Evolutionary conservation across 495 filamentous ascomycete species (phyloP), one percentile per base, ranked within the genome.

Genomic region (Barbatosphaeria neglecta): DNA sequence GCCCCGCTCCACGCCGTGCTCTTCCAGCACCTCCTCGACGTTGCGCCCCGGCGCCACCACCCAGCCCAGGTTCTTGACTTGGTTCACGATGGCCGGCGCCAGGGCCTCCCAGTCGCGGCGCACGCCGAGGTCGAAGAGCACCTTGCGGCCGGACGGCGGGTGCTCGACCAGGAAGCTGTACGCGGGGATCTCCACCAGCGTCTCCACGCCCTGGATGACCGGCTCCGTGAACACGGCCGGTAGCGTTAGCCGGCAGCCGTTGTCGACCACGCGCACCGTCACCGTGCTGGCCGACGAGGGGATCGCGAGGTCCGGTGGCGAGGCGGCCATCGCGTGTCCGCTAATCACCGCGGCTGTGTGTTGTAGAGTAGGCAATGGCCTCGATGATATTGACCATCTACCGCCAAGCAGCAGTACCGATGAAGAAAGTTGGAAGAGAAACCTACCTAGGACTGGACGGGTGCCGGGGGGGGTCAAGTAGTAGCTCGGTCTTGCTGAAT

Each of bases 81-180:
- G 43, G 15, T 33, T 18, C 4, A 57, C 46, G 6, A 56, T 43
- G 0, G 69, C 42, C 2, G 71, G 64, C 0, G 72, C 51, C 41
- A 64, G 58, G 19, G 67, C 69, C 47, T 56, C 48, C 51, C 52
- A 66, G 50, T 77, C 71, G 48, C 73, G 71, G 16, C 64, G 63
- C 5, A 73, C 52, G 20, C 75, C 77, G 3, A 79, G 67, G 50
- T 80, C 77, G 51, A 75, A 80, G 10, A 81, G 55, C 7, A 76
- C n/a, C 18, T 70, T 65, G 15, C 61, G 55, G 18, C 62, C 62
- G 6, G 46, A 47, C 0, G n/a, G n/a, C n/a, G 66, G 56, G 47
- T 75, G 66, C 46, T 74, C 58, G 44, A 80, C 65, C 1, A 78
- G 55, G 54, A 79, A 80, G 9, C 64, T 64, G 58, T 64, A 77